These are phyloP conservation scores for Chytridiales sp. DNA, from an alignment of 371 early-diverging fungal genomes.

Conservation along the genomic window DNA sequence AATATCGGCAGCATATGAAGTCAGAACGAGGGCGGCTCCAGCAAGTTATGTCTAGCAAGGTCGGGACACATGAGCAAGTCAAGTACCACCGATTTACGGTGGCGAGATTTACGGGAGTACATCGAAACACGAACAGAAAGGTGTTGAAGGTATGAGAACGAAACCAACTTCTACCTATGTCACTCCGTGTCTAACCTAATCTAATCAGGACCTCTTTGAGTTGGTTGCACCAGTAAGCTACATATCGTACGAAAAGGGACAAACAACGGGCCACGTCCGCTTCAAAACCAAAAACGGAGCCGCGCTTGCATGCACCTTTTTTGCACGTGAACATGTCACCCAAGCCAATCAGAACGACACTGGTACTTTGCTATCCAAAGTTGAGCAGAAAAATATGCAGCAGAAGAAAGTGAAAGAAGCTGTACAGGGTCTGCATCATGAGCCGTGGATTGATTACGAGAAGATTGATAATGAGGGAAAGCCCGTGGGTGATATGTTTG, in stretches of 20 bases:
- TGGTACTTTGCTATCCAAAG: constrained; percentile 26
- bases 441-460: too few relatives aligned
- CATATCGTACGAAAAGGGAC: constrained; percentile 28
- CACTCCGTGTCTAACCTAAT: neutral
- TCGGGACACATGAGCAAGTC: constrained; percentile 19
- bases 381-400: constrained; percentile 1
- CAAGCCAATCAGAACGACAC: constrained; percentile 33
- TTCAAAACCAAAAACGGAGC: constrained; percentile 40
- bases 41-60: neutral
- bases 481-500: neutral
- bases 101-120: constrained; percentile 25
- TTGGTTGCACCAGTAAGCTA: constrained; percentile 39
- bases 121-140: constrained; percentile 24
- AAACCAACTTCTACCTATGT: neutral
- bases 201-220: constrained; percentile 33
- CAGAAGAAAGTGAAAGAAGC: constrained; percentile 12
- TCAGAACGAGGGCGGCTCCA: constrained; percentile 3
- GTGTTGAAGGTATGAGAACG: constrained; percentile 29
- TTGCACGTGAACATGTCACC: constrained; percentile 27
- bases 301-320: constrained; percentile 21
- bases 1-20: constrained; percentile 19
- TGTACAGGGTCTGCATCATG: neutral
- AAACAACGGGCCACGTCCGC: constrained; percentile 30
- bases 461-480: neutral
- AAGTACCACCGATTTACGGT: constrained; percentile 28